These are phyloP conservation scores for Chlorella sp. DNA, from an alignment of 139 green algal genomes.

Conservation along the genomic window DNA sequence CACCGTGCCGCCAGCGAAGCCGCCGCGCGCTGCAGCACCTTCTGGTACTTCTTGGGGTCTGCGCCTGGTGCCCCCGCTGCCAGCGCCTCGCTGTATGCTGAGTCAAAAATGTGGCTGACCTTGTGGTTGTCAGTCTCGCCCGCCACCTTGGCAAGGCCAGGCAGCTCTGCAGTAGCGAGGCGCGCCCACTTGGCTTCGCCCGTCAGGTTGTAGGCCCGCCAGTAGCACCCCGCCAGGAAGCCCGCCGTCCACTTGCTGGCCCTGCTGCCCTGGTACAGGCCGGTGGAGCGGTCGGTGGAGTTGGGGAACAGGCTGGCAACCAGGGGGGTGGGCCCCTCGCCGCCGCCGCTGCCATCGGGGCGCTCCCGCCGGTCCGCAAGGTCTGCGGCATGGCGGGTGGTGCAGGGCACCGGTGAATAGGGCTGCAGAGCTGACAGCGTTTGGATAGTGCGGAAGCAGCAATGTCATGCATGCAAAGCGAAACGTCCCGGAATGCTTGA, in stretches of 20 bases:
- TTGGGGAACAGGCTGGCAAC: background rate
- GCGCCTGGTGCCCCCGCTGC: background rate
- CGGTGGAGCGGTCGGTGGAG: background rate
- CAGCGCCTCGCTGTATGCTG: background rate
- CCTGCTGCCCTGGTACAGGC: background rate
- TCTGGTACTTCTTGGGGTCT: background rate
- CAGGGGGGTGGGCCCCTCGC: background rate
- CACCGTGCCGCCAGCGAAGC: background rate
- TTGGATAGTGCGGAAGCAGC: no score
- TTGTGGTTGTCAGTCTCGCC: background rate
- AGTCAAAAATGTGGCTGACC: constrained; percentile 5
- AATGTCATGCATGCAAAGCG: no score
- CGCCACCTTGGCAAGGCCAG: background rate
- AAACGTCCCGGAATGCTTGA: no score
- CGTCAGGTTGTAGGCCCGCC: background rate
- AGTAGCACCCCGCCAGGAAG: background rate
- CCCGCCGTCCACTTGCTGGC: background rate
- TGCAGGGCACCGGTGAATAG: no score
- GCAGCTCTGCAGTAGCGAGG: background rate
- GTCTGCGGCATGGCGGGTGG: background rate
- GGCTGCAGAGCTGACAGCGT: no score
- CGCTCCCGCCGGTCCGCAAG: background rate
- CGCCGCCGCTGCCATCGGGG: background rate
- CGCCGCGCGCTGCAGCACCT: background rate
- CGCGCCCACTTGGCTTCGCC: background rate